Evolutionary conservation across 148 eudicot species (phyloP).

Genomic region (Vaccinium corymbosum): DNA sequence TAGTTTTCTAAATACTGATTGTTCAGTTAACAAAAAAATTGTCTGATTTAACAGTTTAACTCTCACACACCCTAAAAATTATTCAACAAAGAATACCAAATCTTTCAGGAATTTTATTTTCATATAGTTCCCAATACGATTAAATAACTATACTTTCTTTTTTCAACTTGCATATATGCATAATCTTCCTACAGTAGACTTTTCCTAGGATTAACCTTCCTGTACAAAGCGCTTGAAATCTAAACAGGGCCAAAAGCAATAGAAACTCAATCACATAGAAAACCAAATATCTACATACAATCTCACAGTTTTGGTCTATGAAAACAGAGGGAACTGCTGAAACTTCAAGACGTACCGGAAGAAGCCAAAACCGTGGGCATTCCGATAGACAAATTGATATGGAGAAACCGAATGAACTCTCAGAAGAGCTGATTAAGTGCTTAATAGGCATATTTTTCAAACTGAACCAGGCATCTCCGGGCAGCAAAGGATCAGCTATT

Average conservation of each 20-base stretch:
- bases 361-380: conserved; percentile 22
- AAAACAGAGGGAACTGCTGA: conserved; percentile 37
- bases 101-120: background rate
- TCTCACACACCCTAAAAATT: background rate
- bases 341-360: conserved; percentile 31
- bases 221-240: background rate
- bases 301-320: conserved; percentile 7
- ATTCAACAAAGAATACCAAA: background rate
- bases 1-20: background rate
- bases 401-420: conserved; percentile 62
- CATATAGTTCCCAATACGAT: background rate
- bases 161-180: background rate
- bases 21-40: background rate
- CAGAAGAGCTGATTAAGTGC: conserved; percentile 74
- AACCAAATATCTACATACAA: background rate
- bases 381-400: conserved; percentile 27
- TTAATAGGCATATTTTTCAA: conserved; percentile 63
- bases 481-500: conserved; percentile 33
- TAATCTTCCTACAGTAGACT: background rate
- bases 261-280: background rate
- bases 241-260: background rate
- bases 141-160: background rate
- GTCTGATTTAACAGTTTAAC: background rate
- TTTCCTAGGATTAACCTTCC: background rate
- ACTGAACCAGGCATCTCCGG: conserved; percentile 40